A percentile compares a stretch with the other conserved stretches of the same genome.
Conservation (phyloP, 176 grass and related monocot species). For the Poa annua region DNA sequence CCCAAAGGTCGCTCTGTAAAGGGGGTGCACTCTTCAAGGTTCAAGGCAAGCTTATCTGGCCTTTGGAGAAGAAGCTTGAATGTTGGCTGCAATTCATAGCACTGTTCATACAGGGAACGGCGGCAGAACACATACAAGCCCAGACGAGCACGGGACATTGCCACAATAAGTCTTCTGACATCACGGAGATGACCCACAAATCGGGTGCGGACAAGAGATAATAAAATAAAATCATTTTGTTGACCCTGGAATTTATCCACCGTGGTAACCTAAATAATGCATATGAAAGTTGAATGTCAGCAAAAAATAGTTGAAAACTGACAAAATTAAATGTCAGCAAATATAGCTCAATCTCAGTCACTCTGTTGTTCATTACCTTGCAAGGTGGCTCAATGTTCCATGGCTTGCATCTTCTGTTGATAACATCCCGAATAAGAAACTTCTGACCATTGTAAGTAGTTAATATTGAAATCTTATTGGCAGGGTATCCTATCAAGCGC, state of each 20-base stretch:
- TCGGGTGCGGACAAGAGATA: slow-evolving; percentile 90
- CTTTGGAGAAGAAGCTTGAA: slow-evolving; percentile 85
- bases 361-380: slow-evolving; percentile 63
- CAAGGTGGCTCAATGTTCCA: slow-evolving; percentile 87
- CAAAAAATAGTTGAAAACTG: slow-evolving; percentile 3
- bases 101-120: slow-evolving; percentile 83
- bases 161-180: slow-evolving; percentile 92
- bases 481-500: slow-evolving; percentile 90
- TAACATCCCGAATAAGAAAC: slow-evolving; percentile 97
- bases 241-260: slow-evolving; percentile 99
- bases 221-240: slow-evolving; percentile 98
- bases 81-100: slow-evolving; percentile 97
- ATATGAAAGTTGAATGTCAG: slow-evolving; percentile 42
- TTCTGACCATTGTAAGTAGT: slow-evolving; percentile 99
- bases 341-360: slow-evolving; percentile 38
- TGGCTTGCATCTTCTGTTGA: slow-evolving; percentile 83
- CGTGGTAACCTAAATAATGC: slow-evolving; percentile 64
- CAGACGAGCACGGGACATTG: slow-evolving; percentile 92
- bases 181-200: slow-evolving; percentile 97
- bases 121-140: slow-evolving; percentile 91
- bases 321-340: slow-evolving; percentile 26
- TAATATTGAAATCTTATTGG: slow-evolving; percentile 91
- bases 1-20: slow-evolving; percentile 75
- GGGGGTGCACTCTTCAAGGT: slow-evolving; percentile 81
- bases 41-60: slow-evolving; percentile 76